Base-by-base conservation (phyloP, 2,329 filamentous ascomycete species). In the Scedosporium minutisporum region DNA sequence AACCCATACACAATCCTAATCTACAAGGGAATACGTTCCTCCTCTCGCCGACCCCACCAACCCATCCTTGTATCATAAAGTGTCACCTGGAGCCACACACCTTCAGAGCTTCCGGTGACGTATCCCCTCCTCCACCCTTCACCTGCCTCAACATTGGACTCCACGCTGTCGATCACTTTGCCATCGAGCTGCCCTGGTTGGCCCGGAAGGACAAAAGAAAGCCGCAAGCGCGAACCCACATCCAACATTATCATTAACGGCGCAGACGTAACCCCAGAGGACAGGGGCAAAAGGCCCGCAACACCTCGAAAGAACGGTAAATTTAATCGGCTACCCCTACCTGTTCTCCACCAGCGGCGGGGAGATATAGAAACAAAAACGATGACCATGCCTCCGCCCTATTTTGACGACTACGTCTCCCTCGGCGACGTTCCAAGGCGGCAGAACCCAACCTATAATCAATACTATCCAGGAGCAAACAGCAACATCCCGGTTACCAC, bases 371-470 rank as follows among this genome's bases (percentile, higher is more conserved):
- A 58, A 58, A 27, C 27, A 33, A 10, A 58, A 41, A 58, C 27
- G 33, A 58, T 58, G 55, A 27, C 55, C 55, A 58, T 58, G 55
- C 25, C 55, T 58, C 55, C 55, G 16, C 27, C 25, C 27, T 58
- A 38, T 16, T 58, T 58, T 21, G 33, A 58, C 55, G 55, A 58
- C 27, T 58, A 58, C 55, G 27, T 58, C 23, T 12, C 51, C 12
- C 51, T 55, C 9, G 14, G 51, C 21, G 51, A 23, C 23, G 21
- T 55, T 55, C 3, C 51, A 10, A 55, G 23, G 1, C 25, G 16
- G 33, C 55, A 33, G 16, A 33, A n/a, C 55, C 25, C 55, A 10
- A 33, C 55, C 16, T 33, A 33, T 25, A 58, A n/a, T 38, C 55
- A 58, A 23, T 55, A 23, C 21, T 55, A 55, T 6, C 51, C 51